A percentile compares a stretch with the other conserved stretches of the same genome.
These are phyloP conservation scores for Heritiera littoralis DNA, from an alignment of 345 rosid genomes.

Conservation along the genomic window DNA sequence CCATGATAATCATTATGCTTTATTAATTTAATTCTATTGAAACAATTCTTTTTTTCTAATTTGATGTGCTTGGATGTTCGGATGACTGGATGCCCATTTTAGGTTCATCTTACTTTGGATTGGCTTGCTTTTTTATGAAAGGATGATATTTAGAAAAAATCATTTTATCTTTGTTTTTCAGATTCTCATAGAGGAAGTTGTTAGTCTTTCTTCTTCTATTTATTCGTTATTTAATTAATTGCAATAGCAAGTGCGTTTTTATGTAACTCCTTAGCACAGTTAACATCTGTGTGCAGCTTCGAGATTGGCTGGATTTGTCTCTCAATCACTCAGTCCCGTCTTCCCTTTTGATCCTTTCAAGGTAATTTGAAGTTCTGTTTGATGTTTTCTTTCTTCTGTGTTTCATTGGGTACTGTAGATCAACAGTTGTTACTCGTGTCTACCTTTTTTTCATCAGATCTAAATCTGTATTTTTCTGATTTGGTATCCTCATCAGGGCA, in stretches of 20 bases:
- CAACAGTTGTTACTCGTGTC: background rate
- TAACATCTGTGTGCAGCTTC: conserved; percentile 53
- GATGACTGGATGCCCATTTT: background rate
- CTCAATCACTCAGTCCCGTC: conserved; percentile 90
- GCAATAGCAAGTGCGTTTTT: conserved; percentile 20
- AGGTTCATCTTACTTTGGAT: background rate
- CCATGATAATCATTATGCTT: background rate
- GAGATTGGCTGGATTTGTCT: conserved; percentile 93
- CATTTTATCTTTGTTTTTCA: background rate
- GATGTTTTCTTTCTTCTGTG: conserved; percentile 71
- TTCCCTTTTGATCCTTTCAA: conserved; percentile 90
- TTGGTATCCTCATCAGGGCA: conserved; percentile 48
- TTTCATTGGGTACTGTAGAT: conserved; percentile 20
- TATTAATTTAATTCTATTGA: background rate
- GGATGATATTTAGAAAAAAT: background rate
- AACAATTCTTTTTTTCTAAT: background rate
- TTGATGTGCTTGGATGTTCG: background rate
- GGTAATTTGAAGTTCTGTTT: conserved; percentile 80
- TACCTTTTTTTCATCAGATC: conserved; percentile 9
- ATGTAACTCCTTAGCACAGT: conserved; percentile 22
- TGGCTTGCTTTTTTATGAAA: background rate
- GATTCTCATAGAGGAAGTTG: background rate
- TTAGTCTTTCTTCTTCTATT: background rate
- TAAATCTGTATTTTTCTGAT: conserved; percentile 22
- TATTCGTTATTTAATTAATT: background rate